Evolutionary conservation across 2,329 filamentous ascomycete genomes (phyloP), one percentile per base, ranked within the genome.

Genomic region (Ceratocystis diversiconidia): DNA sequence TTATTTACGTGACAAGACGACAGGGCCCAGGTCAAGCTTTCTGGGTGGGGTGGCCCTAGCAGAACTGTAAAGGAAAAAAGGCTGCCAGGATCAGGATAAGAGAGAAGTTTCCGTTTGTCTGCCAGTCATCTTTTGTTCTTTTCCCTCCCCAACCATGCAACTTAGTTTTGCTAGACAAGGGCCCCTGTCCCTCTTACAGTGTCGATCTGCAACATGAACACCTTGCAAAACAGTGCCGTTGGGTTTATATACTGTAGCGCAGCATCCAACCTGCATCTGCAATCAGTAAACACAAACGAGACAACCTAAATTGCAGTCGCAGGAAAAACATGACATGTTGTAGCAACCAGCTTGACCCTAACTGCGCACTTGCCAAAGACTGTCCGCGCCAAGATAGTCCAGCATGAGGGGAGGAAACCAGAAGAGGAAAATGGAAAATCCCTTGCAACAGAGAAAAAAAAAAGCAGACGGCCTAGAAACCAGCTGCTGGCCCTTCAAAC

Each of bases 51-150:
- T 59, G 55, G 55, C 15, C 6, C 55, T 59, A 59, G 55, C 17
- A 25, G 36, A 41, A 59, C 55, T 30, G 28, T 30, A 59, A 36
- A 59, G 48, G 8, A 52, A 41, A 61, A 61, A n/a, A n/a, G 17
- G 5, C 3, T 28, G 61, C 61, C 3, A 46, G 44, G 43, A 48
- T 48, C n/a, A 17, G 61, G 61, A 48, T 50, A 50, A 48, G 17
- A 48, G 61, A 30, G 46, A 62, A 62, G 61, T 62, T 62, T 62
- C 61, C 61, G 46, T 48, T 48, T 62, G 55, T 32, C 44, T 62
- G 61, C 41, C 61, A 62, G 61, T 62, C 61, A 62, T 62, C 60
- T 44, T 62, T 62, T 62, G 36, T 50, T 62, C 22, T 50, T 46
- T 62, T 62, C 25, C 44, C 25, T 46, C 44, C 48, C 19, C 55